Base-by-base conservation (phyloP, 2,329 filamentous ascomycete species). In the Fusarium buharicum region DNA sequence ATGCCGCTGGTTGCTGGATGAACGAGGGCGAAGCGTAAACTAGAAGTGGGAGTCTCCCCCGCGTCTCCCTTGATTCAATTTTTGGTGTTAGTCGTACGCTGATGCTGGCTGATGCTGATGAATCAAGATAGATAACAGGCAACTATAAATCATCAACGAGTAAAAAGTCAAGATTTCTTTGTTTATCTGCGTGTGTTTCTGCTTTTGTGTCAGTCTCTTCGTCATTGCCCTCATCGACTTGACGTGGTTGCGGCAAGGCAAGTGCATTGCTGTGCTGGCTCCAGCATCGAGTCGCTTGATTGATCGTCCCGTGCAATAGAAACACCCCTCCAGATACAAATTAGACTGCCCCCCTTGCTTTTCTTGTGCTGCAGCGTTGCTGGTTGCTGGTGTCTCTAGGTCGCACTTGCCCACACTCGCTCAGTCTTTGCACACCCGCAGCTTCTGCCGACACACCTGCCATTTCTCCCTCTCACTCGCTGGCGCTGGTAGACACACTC, bases 261-360 rank as follows among this genome's bases (percentile, higher is more conserved):
- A 55, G 54, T 59, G 36, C 48, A 59, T 59, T 64, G 61, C 61
- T 64, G 55, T 50, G 61, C 51, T 64, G 61, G 61, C 61, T 64
- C 60, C 61, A 64, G 56, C 61, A 50, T 64, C 50, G 61, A 62
- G 59, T 62, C 60, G 60, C 60, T 64, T 64, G 45, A 61, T 55
- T 64, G 60, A 52, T 53, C 50, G 50, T 53, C 61, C 60, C 50
- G 61, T 46, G 36, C 40, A 20, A 33, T 66, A 59, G 33, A 33
- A 7, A 28, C 62, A 64, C 58, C 56, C 62, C 46, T 46, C 48
- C 30, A 20, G 17, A 16, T 34, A n/a, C 16, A 10, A 36, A 39
- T 44, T n/a, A 33, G 20, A 38, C 37, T 49, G 17, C 50, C 48
- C 47, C 53, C 56, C 62, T 66, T 64, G 62, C 62, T 55, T 63